Evolutionary conservation across 2,329 filamentous ascomycete genomes (phyloP).

Genomic region (Pestalotiopsis sp.): DNA sequence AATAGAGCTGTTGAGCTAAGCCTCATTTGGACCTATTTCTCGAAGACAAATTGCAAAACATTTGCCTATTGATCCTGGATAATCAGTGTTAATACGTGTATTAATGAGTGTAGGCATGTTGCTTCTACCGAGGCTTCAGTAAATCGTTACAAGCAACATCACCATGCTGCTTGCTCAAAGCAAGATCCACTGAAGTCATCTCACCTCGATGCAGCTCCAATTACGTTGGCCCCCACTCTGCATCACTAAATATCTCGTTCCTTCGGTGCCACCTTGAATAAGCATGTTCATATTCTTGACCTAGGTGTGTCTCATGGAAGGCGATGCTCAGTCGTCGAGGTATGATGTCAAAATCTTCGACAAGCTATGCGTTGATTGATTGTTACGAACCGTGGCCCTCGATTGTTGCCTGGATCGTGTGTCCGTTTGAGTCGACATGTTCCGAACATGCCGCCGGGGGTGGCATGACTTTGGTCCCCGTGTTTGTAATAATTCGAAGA

Average conservation of each 20-base stretch:
- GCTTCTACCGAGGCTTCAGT: too few species aligned
- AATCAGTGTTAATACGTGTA: background rate
- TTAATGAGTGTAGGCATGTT: background rate
- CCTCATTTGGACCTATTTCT: background rate
- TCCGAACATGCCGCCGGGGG: background rate
- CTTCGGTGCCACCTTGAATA: background rate
- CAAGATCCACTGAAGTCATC: background rate
- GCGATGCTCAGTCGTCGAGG: background rate
- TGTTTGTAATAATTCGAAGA: background rate
- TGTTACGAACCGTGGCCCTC: background rate
- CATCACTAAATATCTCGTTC: background rate
- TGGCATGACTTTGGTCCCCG: background rate
- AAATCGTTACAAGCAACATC: background rate
- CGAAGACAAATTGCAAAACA: background rate
- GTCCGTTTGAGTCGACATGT: background rate
- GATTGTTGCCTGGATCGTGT: background rate
- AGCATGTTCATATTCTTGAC: background rate
- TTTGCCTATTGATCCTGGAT: background rate
- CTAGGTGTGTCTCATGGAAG: background rate
- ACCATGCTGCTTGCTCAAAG: background rate
- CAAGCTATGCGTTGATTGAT: background rate
- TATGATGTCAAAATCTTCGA: background rate
- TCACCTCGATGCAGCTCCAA: background rate
- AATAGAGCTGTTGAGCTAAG: background rate
- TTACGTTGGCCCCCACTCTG: background rate